Conservation (phyloP, 2,329 filamentous ascomycete genomes). For the Periconia sp. region DNA sequence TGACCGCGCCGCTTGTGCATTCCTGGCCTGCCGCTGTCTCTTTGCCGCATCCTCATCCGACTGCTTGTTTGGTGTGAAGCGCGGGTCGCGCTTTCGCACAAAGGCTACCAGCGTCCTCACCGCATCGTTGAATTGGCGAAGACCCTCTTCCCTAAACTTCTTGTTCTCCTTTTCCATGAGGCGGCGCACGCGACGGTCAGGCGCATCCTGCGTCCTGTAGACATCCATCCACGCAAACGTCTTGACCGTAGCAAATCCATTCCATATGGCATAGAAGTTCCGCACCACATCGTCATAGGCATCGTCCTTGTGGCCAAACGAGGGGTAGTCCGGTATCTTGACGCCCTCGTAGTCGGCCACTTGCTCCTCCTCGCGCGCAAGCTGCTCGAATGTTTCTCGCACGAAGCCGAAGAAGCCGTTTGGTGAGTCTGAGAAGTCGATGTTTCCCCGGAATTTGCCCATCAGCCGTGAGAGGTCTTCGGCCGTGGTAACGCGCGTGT, state of each 20-base stretch:
- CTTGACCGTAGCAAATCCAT: constrained; percentile 81
- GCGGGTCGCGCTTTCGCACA: constrained; percentile 87
- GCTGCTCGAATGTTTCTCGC: constrained; percentile 75
- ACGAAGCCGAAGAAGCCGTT: constrained; percentile 86
- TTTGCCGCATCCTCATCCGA: constrained; percentile 83
- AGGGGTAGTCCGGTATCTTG: constrained; percentile 72
- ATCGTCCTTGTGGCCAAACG: constrained; percentile 80
- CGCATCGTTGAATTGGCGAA: constrained; percentile 89
- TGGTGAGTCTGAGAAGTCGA: constrained; percentile 81
- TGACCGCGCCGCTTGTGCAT: constrained; percentile 82
- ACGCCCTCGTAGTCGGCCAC: constrained; percentile 73
- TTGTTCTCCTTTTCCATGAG: constrained; percentile 96
- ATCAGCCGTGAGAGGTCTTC: constrained; percentile 81
- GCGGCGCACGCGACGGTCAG: constrained; percentile 80
- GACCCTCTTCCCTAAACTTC: constrained; percentile 78
- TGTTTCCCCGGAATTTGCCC: constrained; percentile 76
- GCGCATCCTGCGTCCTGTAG: constrained; percentile 82
- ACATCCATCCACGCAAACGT: constrained; percentile 88
- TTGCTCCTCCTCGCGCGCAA: constrained; percentile 79
- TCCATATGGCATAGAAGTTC: constrained; percentile 82
- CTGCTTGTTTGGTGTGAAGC: constrained; percentile 78
- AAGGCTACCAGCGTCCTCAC: constrained; percentile 87
- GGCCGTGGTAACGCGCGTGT: constrained; percentile 77
- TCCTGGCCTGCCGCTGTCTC: constrained; percentile 75
- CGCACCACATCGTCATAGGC: constrained; percentile 77